Base-by-base conservation (phyloP, 352 stramenopile genomes). In the Poterioochromonas sp. region DNA sequence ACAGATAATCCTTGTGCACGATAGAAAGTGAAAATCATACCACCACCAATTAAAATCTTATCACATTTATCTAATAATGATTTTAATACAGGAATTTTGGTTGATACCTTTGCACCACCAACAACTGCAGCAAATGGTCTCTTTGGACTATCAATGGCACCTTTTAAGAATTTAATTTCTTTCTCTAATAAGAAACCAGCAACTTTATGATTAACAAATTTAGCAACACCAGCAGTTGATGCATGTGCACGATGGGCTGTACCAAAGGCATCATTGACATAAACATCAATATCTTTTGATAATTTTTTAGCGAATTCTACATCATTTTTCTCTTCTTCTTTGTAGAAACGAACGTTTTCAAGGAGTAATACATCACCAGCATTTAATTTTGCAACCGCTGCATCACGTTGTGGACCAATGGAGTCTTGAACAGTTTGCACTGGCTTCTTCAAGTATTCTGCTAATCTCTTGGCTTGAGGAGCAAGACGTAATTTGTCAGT, bases 71-170 rank as follows among this genome's bases (percentile, higher is more conserved):
- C 94, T 41, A 99, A 89, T 83, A 99, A 91, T 83, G 93, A 97
- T 89, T 99, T 94, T 87, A 99, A 98, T 34, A 99, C 88, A 76
- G 95, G 92, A 83, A 99, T 97, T 88, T 99, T 99, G 81, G 97
- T 96, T 51, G 92, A 95, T 49, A 86, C 95, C 88, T 99, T 99
- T 79, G 96, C 95, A 73, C 97, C 97, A 78, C 97, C 96, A 65
- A 99, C 90, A 83, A 99, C 98, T 37, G 95, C 96, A 76, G 95
- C 88, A 79, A 99, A 96, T 47, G 96, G 97, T 47, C 92, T 89
- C 78, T 97, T 93, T 0, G 96, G 95, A 22, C 93, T 84, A 69
- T 98, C 91, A n/a, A 99, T 88, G n/a, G 96, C 96, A 80, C 96
- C 96, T 84, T 96, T 91, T 74, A 99, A 95, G 87, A 99, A 99